Percentiles rank a stretch among this genome's conserved stretches.
phyloP scores from a whole-genome alignment of 441 rosid species.

The Corymbia calophylla region DNA sequence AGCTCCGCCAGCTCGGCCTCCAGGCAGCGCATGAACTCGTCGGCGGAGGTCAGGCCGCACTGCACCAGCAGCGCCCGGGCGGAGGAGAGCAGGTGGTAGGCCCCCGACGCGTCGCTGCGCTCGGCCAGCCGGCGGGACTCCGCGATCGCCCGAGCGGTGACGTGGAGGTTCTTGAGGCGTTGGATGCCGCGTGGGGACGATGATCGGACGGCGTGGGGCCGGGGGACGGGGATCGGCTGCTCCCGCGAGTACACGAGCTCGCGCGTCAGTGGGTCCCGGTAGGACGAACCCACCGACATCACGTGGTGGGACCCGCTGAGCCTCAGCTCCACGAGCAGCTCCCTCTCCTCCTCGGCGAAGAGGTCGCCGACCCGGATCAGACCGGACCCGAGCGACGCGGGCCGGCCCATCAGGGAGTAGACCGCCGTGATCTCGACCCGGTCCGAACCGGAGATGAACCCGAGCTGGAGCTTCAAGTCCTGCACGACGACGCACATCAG shows the following conservation, averaged over 20 bases:
- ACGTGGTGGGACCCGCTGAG: slow-evolving; percentile 36
- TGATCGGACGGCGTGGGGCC: slow-evolving; percentile 41
- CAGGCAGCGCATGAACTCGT: slow-evolving; percentile 41
- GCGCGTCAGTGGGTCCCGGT: slow-evolving; percentile 44
- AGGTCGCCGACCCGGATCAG: slow-evolving; percentile 58
- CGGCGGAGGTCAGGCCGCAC: slow-evolving; percentile 23
- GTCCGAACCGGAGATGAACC: slow-evolving; percentile 56
- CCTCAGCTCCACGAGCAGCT: slow-evolving; percentile 61
- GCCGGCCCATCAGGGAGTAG: slow-evolving; percentile 41
- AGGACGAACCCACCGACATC: slow-evolving; percentile 55
- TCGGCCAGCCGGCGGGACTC: slow-evolving; percentile 70
- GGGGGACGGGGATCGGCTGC: slow-evolving; percentile 36
- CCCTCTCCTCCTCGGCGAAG: slow-evolving; percentile 60
- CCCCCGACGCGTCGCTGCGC: slow-evolving; percentile 43
- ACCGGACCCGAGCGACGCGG: slow-evolving; percentile 35
- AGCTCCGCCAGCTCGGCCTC: slow-evolving; percentile 69
- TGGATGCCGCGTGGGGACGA: slow-evolving; percentile 27
- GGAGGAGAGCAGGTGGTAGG: slow-evolving; percentile 55
- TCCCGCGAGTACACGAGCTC: slow-evolving; percentile 37
- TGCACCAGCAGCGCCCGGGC: slow-evolving; percentile 64
- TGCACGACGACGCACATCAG: slow-evolving; percentile 44
- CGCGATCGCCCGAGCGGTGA: slow-evolving; percentile 57
- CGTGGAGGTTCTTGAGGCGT: slow-evolving; percentile 69
- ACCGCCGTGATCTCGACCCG: slow-evolving; percentile 59
- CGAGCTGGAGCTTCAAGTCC: slow-evolving; percentile 55